Evolutionary conservation across 306 rosid genomes (phyloP), one percentile per base, ranked within the genome.

Genomic region (Cicer bijugum): DNA sequence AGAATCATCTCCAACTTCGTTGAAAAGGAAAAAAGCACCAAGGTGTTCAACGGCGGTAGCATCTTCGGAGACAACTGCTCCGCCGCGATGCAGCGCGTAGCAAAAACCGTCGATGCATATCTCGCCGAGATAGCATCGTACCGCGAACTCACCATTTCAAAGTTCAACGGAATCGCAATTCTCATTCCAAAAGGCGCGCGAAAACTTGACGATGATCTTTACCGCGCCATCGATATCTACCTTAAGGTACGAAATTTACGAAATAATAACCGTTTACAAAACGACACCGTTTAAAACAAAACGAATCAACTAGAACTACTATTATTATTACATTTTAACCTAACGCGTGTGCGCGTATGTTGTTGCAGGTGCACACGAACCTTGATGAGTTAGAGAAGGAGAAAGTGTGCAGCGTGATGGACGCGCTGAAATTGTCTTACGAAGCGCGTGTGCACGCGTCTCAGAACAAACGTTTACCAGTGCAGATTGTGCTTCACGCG

Each of bases 361-460:
- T 50, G 6, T 23, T 71, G 55, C 85, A 93, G 98, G 86, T 89
- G 39, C 98, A 91, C 53, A 89, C 92, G 3, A 77, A 91, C 42
- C 85, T 89, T 39, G 98, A 93, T 44, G 98, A 93, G 76, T 82
- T 91, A 51, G 96, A 91, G 75, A 82, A 88, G 61, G 98, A 93
- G 80, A 93, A 91, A 63, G 97, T 81, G 17, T 93, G 98, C 75
- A 89, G 97, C 15, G 96, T 88, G 64, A 86, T 93, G 96, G 92
- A 93, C 46, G 79, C 97, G 0, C 70, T 89, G 65, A 93, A 88
- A 75, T 81, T 93, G 7, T 91, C 97, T 0, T 83, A 84, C 73
- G 94, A 91, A 47, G 97, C 98, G 17, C 88, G 98, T 15, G 86
- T 88, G 14, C 98, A 91, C 76, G 98, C 98, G 15, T 91, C 96